Evolutionary conservation across 805 yeast species (phyloP), one percentile per base, ranked within the genome.

Genomic region (Brettanomyces anomalus): DNA sequence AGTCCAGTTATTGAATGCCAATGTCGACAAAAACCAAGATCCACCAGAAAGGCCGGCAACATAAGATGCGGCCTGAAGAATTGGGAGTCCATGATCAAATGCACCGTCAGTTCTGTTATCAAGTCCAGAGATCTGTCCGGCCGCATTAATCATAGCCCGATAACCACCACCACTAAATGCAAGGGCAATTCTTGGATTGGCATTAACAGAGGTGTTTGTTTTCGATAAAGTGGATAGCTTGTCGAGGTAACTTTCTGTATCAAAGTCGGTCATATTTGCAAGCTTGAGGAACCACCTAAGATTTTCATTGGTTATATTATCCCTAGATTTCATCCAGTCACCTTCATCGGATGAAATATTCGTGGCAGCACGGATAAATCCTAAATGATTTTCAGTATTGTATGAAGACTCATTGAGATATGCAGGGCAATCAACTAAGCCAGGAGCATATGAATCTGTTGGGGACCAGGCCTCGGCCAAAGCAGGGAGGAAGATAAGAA

Each of bases 141-240:
- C 95, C 2, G 95, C 95, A 44, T 71, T 64, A 37, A 87, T 64
- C 86, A 87, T 85, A 30, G 96, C 94, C 47, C 96, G 72, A 60
- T 85, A 87, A 3, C 96, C 96, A 56, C 96, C 96, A 37, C 96
- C 96, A 14, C 85, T 72, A 50, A 80, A 77, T 5, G 87, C 80
- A 24, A 74, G 49, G 3, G 77, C 88, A 36, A 82, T 65, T 39
- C 70, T 67, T 15, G 64, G 64, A 16, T 53, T 51, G 3, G 50
- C 43, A 17, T 44, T 35, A 44, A 74, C 66, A 6, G 76, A 55
- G 33, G 62, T 53, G 51, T 68, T 62, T 3, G 50, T 39, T 35
- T 33, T 20, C 36, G 50, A 46, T 14, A 43, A 35, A 10, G 32
- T 21, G 2, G 24, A 16, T 33, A 68, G 56, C 5, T 55, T 45